These are phyloP conservation scores for Pholiota conissans DNA, from an alignment of 768 basidiomycete genomes.

Conservation along the genomic window DNA sequence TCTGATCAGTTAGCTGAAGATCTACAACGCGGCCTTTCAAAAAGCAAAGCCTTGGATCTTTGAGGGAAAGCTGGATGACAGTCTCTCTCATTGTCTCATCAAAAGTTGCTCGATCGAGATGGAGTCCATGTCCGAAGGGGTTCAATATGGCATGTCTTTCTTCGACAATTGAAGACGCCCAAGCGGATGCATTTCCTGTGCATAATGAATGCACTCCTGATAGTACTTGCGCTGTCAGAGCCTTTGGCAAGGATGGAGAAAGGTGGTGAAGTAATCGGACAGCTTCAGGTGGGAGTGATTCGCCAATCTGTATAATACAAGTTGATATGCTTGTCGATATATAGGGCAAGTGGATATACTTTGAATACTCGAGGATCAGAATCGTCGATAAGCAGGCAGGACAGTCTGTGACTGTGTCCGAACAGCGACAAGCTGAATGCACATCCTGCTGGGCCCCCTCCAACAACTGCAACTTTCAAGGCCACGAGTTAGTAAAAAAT, in stretches of 20 bases:
- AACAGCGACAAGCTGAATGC: conserved; percentile 19
- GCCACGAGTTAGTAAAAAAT: background rate
- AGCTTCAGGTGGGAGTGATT: conserved; percentile 34
- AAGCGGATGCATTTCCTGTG: conserved; percentile 34
- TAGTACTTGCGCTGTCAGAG: conserved; percentile 16
- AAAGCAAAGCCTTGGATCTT: background rate
- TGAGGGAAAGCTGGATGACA: conserved; percentile 12
- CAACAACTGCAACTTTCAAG: conserved; percentile 22
- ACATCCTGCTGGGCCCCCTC: conserved; percentile 25
- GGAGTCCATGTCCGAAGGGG: conserved; percentile 31
- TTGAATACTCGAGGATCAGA: conserved; percentile 29
- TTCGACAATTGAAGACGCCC: conserved; percentile 24
- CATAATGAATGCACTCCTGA: conserved; percentile 21
- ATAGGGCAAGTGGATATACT: conserved; percentile 13
- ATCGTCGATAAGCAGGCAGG: conserved; percentile 32
- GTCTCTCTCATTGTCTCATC: conserved; percentile 28
- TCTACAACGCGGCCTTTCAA: conserved; percentile 5
- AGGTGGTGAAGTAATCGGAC: conserved; percentile 17
- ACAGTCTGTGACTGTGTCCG: conserved; percentile 15
- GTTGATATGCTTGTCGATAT: background rate
- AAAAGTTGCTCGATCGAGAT: conserved; percentile 33
- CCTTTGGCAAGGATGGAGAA: conserved; percentile 12
- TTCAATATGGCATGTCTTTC: conserved; percentile 33
- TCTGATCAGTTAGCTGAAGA: background rate
- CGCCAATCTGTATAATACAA: conserved; percentile 29